phyloP scores from a whole-genome alignment of 257 asterid genomes.

The Galeopsis tetrahit region DNA sequence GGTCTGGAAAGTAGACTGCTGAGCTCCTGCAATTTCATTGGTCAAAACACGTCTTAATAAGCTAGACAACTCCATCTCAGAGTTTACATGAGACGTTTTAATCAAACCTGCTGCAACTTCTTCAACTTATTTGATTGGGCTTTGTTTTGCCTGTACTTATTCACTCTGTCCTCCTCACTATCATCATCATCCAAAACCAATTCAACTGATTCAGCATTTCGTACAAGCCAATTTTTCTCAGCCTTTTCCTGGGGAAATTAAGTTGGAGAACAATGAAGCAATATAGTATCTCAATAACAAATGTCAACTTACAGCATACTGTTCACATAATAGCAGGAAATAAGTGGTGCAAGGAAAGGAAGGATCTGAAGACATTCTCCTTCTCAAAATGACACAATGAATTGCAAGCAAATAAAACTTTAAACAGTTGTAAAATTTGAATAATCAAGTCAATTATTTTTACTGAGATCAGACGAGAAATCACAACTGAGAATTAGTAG shows the following conservation, averaged over 20 bases:
- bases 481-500: constrained; percentile 11
- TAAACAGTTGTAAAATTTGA: background rate
- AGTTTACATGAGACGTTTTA: background rate
- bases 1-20: constrained; percentile 69
- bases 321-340: constrained; percentile 20
- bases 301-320: constrained; percentile 25
- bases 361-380: background rate
- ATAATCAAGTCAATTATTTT: background rate
- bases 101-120: constrained; percentile 76
- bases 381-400: background rate
- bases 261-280: constrained; percentile 25
- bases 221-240: constrained; percentile 78
- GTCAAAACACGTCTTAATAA: constrained; percentile 1
- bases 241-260: constrained; percentile 72
- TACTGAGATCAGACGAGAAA: constrained; percentile 4
- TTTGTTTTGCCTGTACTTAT: constrained; percentile 65
- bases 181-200: constrained; percentile 76
- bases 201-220: constrained; percentile 82
- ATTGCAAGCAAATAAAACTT: constrained; percentile 18
- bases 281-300: constrained; percentile 15
- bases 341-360: background rate
- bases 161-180: constrained; percentile 89
- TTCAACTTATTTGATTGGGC: constrained; percentile 65
- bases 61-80: constrained; percentile 8
- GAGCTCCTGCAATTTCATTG: constrained; percentile 73